phyloP scores from a whole-genome alignment of 2,329 filamentous ascomycete species.

The Scedosporium minutisporum region DNA sequence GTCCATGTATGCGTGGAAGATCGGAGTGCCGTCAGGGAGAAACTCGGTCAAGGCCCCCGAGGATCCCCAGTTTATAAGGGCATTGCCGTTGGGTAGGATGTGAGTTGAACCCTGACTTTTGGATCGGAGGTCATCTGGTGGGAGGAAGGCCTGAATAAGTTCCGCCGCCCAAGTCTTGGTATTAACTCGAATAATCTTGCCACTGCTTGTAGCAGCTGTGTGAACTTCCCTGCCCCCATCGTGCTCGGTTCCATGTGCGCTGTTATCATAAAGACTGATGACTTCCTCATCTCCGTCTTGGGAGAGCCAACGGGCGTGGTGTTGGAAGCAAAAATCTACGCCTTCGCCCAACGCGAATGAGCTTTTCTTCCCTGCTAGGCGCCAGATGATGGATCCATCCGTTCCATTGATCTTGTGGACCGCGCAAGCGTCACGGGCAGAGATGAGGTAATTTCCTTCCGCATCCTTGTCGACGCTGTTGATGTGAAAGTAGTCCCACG shows the following conservation, averaged over 20 bases:
- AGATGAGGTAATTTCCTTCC: conserved; percentile 44
- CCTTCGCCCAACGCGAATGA: conserved; percentile 25
- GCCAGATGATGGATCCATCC: conserved; percentile 41
- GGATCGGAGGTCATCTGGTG: conserved; percentile 37
- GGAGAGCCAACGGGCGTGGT: conserved; percentile 34
- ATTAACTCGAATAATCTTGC: conserved; percentile 36
- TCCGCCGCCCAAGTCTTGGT: conserved; percentile 34
- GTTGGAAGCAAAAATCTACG: conserved; percentile 38
- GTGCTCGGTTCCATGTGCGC: conserved; percentile 34
- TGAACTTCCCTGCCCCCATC: conserved; percentile 15
- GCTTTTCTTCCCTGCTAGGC: conserved; percentile 38
- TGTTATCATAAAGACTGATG: conserved; percentile 45
- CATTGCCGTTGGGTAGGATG: conserved; percentile 41
- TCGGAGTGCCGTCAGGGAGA: conserved; percentile 32
- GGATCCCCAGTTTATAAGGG: conserved; percentile 47
- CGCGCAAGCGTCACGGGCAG: conserved; percentile 36
- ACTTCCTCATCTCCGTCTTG: conserved; percentile 35
- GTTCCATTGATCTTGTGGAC: conserved; percentile 36
- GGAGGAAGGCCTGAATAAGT: conserved; percentile 35
- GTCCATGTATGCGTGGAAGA: conserved; percentile 43
- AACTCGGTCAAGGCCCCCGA: conserved; percentile 38
- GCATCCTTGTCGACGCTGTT: conserved; percentile 44
- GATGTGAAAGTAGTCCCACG: conserved; percentile 49
- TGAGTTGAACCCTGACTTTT: conserved; percentile 43
- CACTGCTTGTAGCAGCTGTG: conserved; percentile 26